Conservation (phyloP, 2,329 filamentous ascomycete genomes). For the Botrytis aclada region DNA sequence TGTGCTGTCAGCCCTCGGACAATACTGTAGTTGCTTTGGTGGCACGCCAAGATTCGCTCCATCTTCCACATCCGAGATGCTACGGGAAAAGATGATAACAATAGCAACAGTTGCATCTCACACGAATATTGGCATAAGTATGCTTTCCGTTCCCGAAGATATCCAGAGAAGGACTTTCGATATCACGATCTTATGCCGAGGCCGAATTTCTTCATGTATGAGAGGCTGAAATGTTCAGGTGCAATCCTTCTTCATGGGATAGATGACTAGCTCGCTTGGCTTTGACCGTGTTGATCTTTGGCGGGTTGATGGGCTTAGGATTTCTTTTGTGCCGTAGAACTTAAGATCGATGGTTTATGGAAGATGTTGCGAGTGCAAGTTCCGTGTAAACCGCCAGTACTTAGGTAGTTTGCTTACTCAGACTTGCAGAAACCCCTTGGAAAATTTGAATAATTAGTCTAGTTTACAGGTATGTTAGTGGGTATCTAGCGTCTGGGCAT, state of each 20-base stretch:
- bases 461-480: not conserved
- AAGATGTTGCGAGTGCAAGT: not conserved
- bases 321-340: not conserved
- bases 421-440: not conserved
- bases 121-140: constrained; percentile 9
- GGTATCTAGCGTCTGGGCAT: not conserved
- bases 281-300: not conserved
- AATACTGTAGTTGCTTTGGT: constrained; percentile 13
- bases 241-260: constrained; percentile 7
- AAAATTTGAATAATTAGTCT: not conserved
- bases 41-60: constrained; percentile 1
- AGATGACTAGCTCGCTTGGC: not conserved
- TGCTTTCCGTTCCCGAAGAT: not conserved
- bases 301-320: not conserved
- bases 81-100: constrained; percentile 17
- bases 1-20: constrained; percentile 18
- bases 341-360: not conserved
- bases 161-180: not conserved
- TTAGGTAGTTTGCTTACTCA: not conserved
- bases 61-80: not conserved
- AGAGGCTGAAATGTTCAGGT: constrained; percentile 13
- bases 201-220: not conserved
- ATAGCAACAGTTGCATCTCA: constrained; percentile 11
- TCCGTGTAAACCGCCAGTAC: not conserved
- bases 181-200: constrained; percentile 9